Percentiles rank a stretch among this genome's conserved stretches.
Evolutionary conservation across 2,329 filamentous ascomycete species (phyloP).

Genomic region (Ceratocystis diversiconidia): DNA sequence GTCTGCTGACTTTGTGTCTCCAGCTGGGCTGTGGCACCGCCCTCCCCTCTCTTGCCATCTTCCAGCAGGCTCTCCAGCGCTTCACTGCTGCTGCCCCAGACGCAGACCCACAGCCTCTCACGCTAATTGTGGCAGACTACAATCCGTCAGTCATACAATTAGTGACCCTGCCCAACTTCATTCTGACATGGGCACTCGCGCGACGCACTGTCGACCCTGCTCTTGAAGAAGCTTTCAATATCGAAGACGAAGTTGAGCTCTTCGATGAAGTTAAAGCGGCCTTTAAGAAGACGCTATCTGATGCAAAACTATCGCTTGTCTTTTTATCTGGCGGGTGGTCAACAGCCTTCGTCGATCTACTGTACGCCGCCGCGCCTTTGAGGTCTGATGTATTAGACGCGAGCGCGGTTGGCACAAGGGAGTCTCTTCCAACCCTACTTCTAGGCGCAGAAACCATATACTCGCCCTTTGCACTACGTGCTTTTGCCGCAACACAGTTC

Average conservation of each 20-base stretch:
- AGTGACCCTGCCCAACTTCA: constrained; percentile 64
- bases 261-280: constrained; percentile 40
- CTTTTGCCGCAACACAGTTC: constrained; percentile 55
- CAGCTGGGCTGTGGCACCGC: constrained; percentile 69
- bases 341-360: constrained; percentile 44
- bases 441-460: constrained; percentile 76
- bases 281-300: constrained; percentile 42
- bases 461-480: constrained; percentile 53
- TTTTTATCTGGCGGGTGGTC: constrained; percentile 69
- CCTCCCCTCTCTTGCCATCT: constrained; percentile 56
- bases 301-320: constrained; percentile 40
- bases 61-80: constrained; percentile 40
- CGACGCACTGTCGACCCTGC: constrained; percentile 34
- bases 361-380: constrained; percentile 28
- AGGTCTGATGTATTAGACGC: background rate
- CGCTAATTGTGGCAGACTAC: constrained; percentile 62
- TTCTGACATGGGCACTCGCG: constrained; percentile 52
- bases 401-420: background rate
- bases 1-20: constrained; percentile 19
- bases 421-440: constrained; percentile 34
- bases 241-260: constrained; percentile 50
- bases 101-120: constrained; percentile 27
- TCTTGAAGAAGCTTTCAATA: constrained; percentile 29
- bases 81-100: background rate
- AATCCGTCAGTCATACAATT: constrained; percentile 64